phyloP scores from a whole-genome alignment of 345 rosid species.

The Pugionium dolabratum region DNA sequence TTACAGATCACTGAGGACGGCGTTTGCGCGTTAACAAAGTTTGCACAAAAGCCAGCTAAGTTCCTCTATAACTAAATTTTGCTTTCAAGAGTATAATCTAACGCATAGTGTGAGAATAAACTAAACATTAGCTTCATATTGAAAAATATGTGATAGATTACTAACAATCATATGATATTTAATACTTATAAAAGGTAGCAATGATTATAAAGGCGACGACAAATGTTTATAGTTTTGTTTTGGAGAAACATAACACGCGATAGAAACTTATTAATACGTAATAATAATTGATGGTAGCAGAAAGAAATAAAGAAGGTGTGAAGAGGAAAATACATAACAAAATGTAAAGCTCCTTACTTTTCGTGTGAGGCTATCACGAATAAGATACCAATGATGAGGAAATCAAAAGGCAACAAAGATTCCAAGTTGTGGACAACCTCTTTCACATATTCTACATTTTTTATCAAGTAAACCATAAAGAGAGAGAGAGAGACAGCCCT shows the following conservation, averaged over 20 bases:
- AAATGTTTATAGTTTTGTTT: conserved; percentile 3
- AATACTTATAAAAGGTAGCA: not conserved
- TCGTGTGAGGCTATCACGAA: conserved; percentile 29
- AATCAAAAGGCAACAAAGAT: conserved; percentile 18
- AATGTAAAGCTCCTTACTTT: conserved; percentile 15
- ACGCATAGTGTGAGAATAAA: conserved; percentile 6
- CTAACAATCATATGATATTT: conserved; percentile 33
- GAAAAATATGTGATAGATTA: conserved; percentile 32
- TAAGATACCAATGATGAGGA: conserved; percentile 33
- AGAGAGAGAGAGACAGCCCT: not conserved
- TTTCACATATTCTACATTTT: too few relatives aligned
- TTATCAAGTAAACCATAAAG: conserved; percentile 18
- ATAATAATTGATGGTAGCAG: conserved; percentile 20
- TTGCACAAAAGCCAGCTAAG: conserved; percentile 47
- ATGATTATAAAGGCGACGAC: conserved; percentile 33
- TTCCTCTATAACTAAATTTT: conserved; percentile 11
- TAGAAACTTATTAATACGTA: conserved; percentile 12
- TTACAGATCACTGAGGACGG: conserved; percentile 59
- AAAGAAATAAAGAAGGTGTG: not conserved
- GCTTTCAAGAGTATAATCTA: not conserved
- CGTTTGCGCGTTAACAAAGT: conserved; percentile 48
- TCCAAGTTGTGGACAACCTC: conserved; percentile 31
- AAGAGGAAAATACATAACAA: conserved; percentile 13
- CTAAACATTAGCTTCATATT: not conserved
- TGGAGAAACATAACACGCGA: conserved; percentile 17